Evolutionary conservation across 441 rosid genomes (phyloP).

Genomic region (Kokia cookei): DNA sequence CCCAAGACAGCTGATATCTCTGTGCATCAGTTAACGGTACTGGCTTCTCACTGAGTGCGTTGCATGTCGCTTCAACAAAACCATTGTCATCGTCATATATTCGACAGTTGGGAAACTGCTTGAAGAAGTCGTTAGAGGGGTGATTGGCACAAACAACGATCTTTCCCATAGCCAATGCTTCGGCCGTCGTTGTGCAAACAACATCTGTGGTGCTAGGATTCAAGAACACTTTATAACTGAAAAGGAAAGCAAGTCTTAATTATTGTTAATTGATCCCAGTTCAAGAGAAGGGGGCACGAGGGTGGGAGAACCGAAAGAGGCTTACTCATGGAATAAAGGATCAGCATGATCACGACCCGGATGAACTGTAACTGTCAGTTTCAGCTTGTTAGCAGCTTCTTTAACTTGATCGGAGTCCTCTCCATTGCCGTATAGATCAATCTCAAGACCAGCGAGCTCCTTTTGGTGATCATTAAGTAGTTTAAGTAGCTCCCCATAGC

Average conservation of each 20-base stretch:
- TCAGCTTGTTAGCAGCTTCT: conserved; percentile 57
- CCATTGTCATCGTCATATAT: conserved; percentile 40
- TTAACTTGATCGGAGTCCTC: conserved; percentile 76
- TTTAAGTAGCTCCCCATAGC: conserved; percentile 81
- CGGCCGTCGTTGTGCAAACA: conserved; percentile 95
- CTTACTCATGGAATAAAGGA: conserved; percentile 84
- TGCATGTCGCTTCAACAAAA: conserved; percentile 46
- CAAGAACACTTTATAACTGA: conserved; percentile 86
- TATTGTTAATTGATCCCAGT: background rate
- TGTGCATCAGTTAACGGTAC: conserved; percentile 51
- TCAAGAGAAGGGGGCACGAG: background rate
- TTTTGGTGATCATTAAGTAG: conserved; percentile 66
- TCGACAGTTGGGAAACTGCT: conserved; percentile 82
- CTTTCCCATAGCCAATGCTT: conserved; percentile 98
- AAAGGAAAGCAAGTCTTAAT: conserved; percentile 3
- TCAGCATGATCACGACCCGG: conserved; percentile 91
- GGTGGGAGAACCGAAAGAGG: background rate
- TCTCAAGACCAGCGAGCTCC: conserved; percentile 63
- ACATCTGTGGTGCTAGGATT: conserved; percentile 98
- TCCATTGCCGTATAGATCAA: conserved; percentile 85
- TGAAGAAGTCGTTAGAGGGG: conserved; percentile 86
- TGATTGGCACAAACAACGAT: conserved; percentile 78
- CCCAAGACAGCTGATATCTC: conserved; percentile 80
- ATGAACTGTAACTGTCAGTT: conserved; percentile 54
- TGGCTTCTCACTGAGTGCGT: conserved; percentile 72